These are phyloP conservation scores for Mallotus nudiflorus DNA, from an alignment of 345 rosid species.

Conservation along the genomic window DNA sequence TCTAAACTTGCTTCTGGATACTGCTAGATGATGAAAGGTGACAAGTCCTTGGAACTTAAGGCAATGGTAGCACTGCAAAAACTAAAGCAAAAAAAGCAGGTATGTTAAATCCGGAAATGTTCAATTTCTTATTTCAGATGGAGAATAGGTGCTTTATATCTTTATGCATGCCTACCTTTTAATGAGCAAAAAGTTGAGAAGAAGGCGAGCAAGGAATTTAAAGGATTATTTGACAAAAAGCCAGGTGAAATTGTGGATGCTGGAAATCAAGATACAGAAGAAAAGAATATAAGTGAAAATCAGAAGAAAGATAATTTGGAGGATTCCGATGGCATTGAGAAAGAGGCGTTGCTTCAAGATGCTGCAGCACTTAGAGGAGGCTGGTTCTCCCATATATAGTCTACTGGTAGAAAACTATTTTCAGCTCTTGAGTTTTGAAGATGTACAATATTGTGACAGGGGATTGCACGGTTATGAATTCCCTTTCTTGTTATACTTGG, in stretches of 20 bases:
- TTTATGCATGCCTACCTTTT: not conserved
- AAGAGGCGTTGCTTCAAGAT: slow-evolving; percentile 25
- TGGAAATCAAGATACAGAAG: slow-evolving; percentile 28
- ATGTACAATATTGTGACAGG: slow-evolving; percentile 51
- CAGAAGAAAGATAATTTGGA: slow-evolving; percentile 13
- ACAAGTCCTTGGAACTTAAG: slow-evolving; percentile 61
- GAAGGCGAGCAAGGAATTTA: slow-evolving; percentile 79
- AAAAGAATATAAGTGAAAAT: slow-evolving; percentile 17
- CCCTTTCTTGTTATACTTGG: not conserved
- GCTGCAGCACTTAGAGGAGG: slow-evolving; percentile 33
- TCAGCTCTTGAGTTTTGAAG: slow-evolving; percentile 44
- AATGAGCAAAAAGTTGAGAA: slow-evolving; percentile 63
- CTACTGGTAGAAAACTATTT: slow-evolving; percentile 39
- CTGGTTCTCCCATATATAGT: slow-evolving; percentile 53
- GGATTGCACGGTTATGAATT: not conserved
- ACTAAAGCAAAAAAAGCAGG: slow-evolving; percentile 83
- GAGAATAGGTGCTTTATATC: not conserved
- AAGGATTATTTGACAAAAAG: slow-evolving; percentile 92
- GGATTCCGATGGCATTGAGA: slow-evolving; percentile 27
- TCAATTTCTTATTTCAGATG: not conserved
- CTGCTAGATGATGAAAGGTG: slow-evolving; percentile 54
- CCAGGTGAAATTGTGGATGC: slow-evolving; percentile 70
- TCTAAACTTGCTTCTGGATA: slow-evolving; percentile 21
- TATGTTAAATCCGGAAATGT: too few species aligned
- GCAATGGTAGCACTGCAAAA: slow-evolving; percentile 71